phyloP scores from a whole-genome alignment of 2,329 filamentous ascomycete genomes.

The Microcera coccophila region DNA sequence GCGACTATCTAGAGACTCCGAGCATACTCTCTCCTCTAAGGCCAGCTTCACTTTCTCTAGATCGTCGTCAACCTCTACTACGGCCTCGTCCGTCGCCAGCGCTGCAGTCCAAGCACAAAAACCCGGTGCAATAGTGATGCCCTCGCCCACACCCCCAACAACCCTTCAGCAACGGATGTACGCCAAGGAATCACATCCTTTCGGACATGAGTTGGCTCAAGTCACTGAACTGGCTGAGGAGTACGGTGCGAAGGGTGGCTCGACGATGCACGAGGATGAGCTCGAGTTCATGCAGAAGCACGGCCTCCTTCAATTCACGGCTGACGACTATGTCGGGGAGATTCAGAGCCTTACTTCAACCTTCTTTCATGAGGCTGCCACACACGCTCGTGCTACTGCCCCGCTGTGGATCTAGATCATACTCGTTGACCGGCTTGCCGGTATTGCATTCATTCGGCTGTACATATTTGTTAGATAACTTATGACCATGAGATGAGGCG shows the following conservation, averaged over 20 bases:
- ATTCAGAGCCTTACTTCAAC: conserved; percentile 65
- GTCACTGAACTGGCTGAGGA: conserved; percentile 92
- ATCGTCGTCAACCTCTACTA: conserved; percentile 54
- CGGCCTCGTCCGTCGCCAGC: conserved; percentile 46
- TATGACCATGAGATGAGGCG: conserved; percentile 20
- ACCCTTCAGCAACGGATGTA: conserved; percentile 33
- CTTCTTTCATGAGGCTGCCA: conserved; percentile 47
- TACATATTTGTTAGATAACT: conserved; percentile 32
- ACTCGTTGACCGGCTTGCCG: conserved; percentile 10
- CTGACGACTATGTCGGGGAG: conserved; percentile 79
- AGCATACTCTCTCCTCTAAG: conserved; percentile 53
- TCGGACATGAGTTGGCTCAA: conserved; percentile 84
- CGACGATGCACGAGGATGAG: conserved; percentile 61
- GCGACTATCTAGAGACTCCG: conserved; percentile 53
- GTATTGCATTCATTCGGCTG: conserved; percentile 26
- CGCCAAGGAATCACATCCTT: conserved; percentile 60
- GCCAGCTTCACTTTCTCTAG: conserved; percentile 54
- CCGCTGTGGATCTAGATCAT: conserved; percentile 48
- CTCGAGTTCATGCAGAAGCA: conserved; percentile 63
- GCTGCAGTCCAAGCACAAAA: conserved; percentile 27
- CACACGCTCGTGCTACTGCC: conserved; percentile 16
- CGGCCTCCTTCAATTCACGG: conserved; percentile 69
- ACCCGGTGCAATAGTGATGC: conserved; percentile 28
- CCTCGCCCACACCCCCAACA: conserved; percentile 29
- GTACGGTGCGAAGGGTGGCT: conserved; percentile 60